Percentiles rank a stretch among this genome's conserved stretches.
phyloP scores from a whole-genome alignment of 139 green algal genomes.

The Volvox africanus region DNA sequence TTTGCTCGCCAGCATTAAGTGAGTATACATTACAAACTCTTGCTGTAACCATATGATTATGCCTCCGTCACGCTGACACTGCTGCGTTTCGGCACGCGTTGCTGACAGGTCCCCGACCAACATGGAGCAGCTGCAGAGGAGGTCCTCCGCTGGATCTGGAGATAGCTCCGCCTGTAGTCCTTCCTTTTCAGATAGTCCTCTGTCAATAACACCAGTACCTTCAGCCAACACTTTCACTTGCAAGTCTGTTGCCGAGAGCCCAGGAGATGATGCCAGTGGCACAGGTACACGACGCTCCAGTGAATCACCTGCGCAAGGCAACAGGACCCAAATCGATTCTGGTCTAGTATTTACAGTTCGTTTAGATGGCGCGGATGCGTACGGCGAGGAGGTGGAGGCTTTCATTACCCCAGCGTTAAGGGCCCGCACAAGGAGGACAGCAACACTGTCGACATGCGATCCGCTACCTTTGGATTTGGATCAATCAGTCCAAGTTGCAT shows the following conservation, averaged over 20 bases:
- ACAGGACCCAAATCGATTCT: background rate
- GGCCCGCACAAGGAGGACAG: background rate
- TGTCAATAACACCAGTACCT: background rate
- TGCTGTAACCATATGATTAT: too few relatives aligned
- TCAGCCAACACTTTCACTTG: background rate
- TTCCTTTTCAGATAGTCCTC: background rate
- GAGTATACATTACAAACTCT: too few relatives aligned
- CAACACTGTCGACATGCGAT: too few relatives aligned
- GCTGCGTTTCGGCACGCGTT: too few relatives aligned
- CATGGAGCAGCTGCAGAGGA: background rate
- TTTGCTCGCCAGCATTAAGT: too few relatives aligned
- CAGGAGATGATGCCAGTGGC: background rate
- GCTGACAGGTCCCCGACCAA: background rate
- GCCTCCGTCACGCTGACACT: too few relatives aligned
- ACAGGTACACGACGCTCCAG: too few relatives aligned
- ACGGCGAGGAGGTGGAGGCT: background rate
- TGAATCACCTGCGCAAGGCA: background rate
- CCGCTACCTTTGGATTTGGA: background rate
- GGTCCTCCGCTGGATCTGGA: background rate
- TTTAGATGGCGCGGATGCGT: too few relatives aligned
- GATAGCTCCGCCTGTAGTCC: background rate
- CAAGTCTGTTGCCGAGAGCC: background rate
- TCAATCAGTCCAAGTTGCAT: background rate
- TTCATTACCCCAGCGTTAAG: background rate
- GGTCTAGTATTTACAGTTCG: background rate